Evolutionary conservation across 176 grass and related monocot species (phyloP), one percentile per base, ranked within the genome.

Genomic region (Phyllostachys edulis): DNA sequence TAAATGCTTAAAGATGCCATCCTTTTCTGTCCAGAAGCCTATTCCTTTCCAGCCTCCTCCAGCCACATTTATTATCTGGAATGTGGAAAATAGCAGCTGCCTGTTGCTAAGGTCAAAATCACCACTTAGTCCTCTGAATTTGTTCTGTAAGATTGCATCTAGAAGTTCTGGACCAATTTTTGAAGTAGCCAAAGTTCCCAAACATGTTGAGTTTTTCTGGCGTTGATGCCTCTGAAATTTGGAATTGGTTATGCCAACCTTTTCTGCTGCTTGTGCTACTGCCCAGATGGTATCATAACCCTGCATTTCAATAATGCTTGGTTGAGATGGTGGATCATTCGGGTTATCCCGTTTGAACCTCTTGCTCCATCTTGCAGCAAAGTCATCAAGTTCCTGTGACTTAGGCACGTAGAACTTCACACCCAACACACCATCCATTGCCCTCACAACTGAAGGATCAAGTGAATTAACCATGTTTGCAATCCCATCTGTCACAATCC

Each of bases 31-130:
- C 89, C 92, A 97, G 74, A 83, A 94, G 5, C 91, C 87, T 44
- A 91, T 78, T 29, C 24, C 57, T 76, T 74, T 88, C 1, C 12
- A 13, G 1, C 27, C 69, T 18, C 21, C 18, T 36, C 79, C 75
- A 20, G 82, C 69, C n/a, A 97, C 85, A 77, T 94, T 97, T 44
- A 97, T 85, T 80, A 97, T 88, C 72, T 84, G 45, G 40, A 93
- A 94, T 20, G n/a, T 42, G 0, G 85, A 89, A 15, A 38, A 29
- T 5, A 82, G 41, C 15, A 87, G 42, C 83, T 91, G 84, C 5
- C 81, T 75, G 23, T 84, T 49, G 56, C 62, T 17, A 23, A 94
- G 56, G 9, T 76, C 40, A 82, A 94, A 94, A 8, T 75, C 27
- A 32, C 84, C 89, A 57, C 76, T 86, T 20, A 89, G 4, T 15